Percentiles rank a stretch among this genome's conserved stretches.
phyloP scores from a whole-genome alignment of 164 flowering plant genomes.

The Berberis vulgaris region DNA sequence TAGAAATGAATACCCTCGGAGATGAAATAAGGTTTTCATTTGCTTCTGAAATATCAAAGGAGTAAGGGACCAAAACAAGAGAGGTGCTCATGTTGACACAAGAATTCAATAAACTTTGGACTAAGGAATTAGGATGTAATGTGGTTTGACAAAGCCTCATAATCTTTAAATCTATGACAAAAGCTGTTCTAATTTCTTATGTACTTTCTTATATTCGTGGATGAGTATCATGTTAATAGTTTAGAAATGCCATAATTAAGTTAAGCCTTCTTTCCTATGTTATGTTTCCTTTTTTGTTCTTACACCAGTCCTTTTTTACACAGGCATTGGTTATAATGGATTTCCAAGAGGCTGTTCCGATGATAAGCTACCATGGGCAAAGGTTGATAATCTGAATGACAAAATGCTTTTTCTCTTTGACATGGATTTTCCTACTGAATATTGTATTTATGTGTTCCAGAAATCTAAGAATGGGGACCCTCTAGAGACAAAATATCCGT shows the following conservation, averaged over 20 bases:
- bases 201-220: neutral
- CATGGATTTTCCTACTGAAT: neutral
- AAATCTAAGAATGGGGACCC: constrained; percentile 68
- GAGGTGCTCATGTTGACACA: too few relatives aligned
- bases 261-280: neutral
- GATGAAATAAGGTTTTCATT: too few relatives aligned
- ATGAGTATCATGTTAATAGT: neutral
- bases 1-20: too few relatives aligned
- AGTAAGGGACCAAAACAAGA: too few relatives aligned
- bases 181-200: too few relatives aligned
- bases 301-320: constrained; percentile 9
- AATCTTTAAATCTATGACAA: too few relatives aligned
- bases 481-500: constrained; percentile 91
- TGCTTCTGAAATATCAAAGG: too few relatives aligned
- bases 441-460: constrained; percentile 28
- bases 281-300: constrained; percentile 1
- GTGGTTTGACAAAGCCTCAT: too few relatives aligned
- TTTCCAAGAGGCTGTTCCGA: constrained; percentile 97
- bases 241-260: neutral
- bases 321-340: constrained; percentile 98
- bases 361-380: constrained; percentile 97
- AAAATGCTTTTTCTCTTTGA: constrained; percentile 1
- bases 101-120: too few relatives aligned
- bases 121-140: too few relatives aligned
- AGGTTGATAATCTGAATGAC: constrained; percentile 34